Conservation (phyloP, 78 protist species). For the Emiliania huxleyi region DNA sequence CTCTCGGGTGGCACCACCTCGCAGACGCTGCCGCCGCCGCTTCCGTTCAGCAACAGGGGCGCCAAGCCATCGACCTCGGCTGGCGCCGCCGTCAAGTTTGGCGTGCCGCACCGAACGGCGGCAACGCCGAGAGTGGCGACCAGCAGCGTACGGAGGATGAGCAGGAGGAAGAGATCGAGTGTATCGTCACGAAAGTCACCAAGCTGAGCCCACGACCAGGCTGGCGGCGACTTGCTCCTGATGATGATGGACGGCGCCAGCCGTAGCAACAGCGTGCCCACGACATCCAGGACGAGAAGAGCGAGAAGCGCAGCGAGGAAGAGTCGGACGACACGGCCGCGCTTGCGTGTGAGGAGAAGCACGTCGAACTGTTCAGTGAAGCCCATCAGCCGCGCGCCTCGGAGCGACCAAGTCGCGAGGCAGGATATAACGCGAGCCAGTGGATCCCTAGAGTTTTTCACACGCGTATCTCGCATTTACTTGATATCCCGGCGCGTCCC, state of each 20-base stretch:
- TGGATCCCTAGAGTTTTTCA: too few relatives aligned
- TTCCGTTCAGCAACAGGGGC: too few relatives aligned
- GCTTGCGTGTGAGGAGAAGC: not conserved
- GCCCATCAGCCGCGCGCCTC: not conserved
- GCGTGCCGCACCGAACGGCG: not conserved
- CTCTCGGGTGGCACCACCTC: too few relatives aligned
- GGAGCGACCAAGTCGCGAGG: too few relatives aligned
- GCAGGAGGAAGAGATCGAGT: not conserved
- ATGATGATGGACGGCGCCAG: too few relatives aligned
- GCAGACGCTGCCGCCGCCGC: too few relatives aligned
- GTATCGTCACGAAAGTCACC: not conserved
- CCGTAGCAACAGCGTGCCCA: not conserved
- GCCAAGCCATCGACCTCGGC: too few relatives aligned
- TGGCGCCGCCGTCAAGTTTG: too few relatives aligned
- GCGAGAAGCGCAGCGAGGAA: not conserved
- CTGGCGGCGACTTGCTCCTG: not conserved
- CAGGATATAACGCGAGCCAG: too few relatives aligned
- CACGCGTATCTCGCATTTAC: too few relatives aligned
- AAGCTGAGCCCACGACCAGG: not conserved
- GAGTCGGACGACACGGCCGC: not conserved
- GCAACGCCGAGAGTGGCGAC: not conserved
- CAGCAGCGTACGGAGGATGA: not conserved
- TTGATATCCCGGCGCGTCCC: too few relatives aligned
- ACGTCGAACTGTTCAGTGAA: not conserved
- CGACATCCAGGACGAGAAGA: not conserved